Evolutionary conservation across 2,329 filamentous ascomycete genomes (phyloP).

Genomic region (Ophiostoma novo-ulmi): DNA sequence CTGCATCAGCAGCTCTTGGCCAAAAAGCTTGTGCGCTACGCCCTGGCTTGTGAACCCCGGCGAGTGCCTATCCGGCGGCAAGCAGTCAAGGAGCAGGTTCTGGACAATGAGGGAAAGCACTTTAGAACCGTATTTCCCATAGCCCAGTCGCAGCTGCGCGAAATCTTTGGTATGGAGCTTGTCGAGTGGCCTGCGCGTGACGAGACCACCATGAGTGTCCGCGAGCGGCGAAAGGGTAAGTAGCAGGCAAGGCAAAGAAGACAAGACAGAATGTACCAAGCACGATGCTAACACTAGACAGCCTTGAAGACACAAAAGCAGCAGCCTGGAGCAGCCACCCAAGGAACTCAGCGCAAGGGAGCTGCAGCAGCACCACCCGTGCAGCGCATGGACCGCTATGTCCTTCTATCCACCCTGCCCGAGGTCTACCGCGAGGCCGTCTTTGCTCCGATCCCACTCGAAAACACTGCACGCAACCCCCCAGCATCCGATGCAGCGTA

Average conservation of each 20-base stretch:
- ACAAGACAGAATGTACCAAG: not conserved
- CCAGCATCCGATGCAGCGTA: conserved; percentile 70
- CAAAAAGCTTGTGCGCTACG: conserved; percentile 65
- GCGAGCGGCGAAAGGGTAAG: conserved; percentile 68
- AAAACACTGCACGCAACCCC: conserved; percentile 52
- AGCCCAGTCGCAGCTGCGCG: conserved; percentile 66
- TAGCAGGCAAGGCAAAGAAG: not conserved
- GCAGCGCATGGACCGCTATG: conserved; percentile 60
- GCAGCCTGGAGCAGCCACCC: conserved; percentile 5
- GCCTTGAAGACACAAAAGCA: conserved; percentile 16
- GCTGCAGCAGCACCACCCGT: conserved; percentile 26
- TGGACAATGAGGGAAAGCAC: conserved; percentile 62
- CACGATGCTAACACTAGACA: not conserved
- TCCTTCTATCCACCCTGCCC: conserved; percentile 70
- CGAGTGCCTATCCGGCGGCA: conserved; percentile 55
- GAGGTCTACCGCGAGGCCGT: conserved; percentile 53
- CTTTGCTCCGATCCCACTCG: conserved; percentile 32
- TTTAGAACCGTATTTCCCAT: conserved; percentile 74
- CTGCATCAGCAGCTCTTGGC: conserved; percentile 49
- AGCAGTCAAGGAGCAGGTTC: conserved; percentile 63
- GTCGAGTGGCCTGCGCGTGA: conserved; percentile 75
- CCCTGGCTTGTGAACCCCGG: conserved; percentile 60
- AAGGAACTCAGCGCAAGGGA: not conserved
- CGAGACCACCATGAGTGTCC: conserved; percentile 63
- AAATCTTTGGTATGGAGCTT: conserved; percentile 88